These are phyloP conservation scores for Daldinia childiae DNA, from an alignment of 495 filamentous ascomycete species.

Conservation along the genomic window DNA sequence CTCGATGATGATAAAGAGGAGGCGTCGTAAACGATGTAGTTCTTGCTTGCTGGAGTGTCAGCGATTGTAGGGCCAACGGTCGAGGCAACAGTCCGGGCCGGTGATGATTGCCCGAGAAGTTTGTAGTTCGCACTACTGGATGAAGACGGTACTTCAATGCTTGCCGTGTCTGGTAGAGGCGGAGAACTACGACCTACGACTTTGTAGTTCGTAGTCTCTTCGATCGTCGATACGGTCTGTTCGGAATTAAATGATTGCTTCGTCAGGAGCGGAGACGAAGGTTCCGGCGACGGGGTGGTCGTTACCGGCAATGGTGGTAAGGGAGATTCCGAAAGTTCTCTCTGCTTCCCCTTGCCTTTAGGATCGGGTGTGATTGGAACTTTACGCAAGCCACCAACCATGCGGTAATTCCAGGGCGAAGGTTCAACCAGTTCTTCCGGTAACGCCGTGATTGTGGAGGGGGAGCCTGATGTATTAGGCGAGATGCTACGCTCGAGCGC, in stretches of 20 bases:
- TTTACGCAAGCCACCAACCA: constrained; percentile 65
- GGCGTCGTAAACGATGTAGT: constrained; percentile 57
- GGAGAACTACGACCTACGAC: constrained; percentile 57
- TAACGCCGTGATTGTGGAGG: constrained; percentile 50
- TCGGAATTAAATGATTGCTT: constrained; percentile 60
- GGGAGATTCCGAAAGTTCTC: constrained; percentile 42
- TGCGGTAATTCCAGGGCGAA: constrained; percentile 62
- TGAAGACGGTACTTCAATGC: constrained; percentile 47
- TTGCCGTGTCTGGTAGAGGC: constrained; percentile 49
- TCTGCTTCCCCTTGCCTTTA: constrained; percentile 54
- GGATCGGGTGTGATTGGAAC: constrained; percentile 61
- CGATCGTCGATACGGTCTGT: constrained; percentile 54
- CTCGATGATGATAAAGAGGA: constrained; percentile 52
- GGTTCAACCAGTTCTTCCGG: constrained; percentile 53
- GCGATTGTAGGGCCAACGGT: constrained; percentile 26
- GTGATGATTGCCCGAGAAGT: constrained; percentile 54
- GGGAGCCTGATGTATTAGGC: constrained; percentile 43
- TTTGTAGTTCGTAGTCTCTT: constrained; percentile 65
- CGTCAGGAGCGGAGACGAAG: constrained; percentile 45
- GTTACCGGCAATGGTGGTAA: constrained; percentile 56
- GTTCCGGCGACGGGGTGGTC: constrained; percentile 35
- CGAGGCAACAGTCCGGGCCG: constrained; percentile 42
- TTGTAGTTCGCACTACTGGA: constrained; percentile 54
- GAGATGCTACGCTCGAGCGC: constrained; percentile 54
- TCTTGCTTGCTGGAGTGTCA: constrained; percentile 47